Evolutionary conservation across 148 eudicot species (phyloP).

Genomic region (Nepenthes mirabilis): DNA sequence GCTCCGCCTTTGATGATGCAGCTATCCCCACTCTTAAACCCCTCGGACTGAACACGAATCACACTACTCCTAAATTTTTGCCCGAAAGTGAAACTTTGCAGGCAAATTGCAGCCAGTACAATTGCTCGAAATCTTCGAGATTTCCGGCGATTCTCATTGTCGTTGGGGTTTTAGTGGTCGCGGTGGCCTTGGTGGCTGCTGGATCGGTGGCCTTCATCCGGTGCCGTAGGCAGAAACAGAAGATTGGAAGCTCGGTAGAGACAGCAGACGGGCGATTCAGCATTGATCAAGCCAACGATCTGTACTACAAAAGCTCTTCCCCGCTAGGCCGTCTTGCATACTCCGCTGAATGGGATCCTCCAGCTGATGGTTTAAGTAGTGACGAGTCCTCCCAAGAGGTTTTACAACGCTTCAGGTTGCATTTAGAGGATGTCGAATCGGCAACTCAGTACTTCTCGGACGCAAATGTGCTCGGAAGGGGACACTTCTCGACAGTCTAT

Average conservation of each 20-base stretch:
- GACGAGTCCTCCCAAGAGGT: conserved; percentile 24
- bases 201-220: conserved; percentile 28
- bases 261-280: conserved; percentile 44
- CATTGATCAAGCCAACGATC: conserved; percentile 30
- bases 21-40: conserved; percentile 35
- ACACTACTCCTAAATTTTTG: conserved; percentile 11
- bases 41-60: conserved; percentile 11
- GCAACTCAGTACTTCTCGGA: conserved; percentile 80
- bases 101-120: conserved; percentile 19
- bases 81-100: conserved; percentile 15
- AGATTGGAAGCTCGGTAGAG: conserved; percentile 39
- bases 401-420: conserved; percentile 44
- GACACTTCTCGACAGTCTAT: conserved; percentile 72
- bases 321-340: conserved; percentile 54
- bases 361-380: conserved; percentile 22
- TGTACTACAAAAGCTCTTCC: conserved; percentile 44
- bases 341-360: conserved; percentile 54
- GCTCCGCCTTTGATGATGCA: conserved; percentile 44
- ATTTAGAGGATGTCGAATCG: conserved; percentile 78
- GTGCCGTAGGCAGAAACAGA: conserved; percentile 57
- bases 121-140: conserved; percentile 35
- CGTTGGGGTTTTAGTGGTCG: conserved; percentile 24
- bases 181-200: conserved; percentile 22
- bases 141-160: conserved; percentile 26
- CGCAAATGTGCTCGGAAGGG: conserved; percentile 56